Evolutionary conservation across 2,329 filamentous ascomycete genomes (phyloP).

Genomic region (Coniochaeta prunicola): DNA sequence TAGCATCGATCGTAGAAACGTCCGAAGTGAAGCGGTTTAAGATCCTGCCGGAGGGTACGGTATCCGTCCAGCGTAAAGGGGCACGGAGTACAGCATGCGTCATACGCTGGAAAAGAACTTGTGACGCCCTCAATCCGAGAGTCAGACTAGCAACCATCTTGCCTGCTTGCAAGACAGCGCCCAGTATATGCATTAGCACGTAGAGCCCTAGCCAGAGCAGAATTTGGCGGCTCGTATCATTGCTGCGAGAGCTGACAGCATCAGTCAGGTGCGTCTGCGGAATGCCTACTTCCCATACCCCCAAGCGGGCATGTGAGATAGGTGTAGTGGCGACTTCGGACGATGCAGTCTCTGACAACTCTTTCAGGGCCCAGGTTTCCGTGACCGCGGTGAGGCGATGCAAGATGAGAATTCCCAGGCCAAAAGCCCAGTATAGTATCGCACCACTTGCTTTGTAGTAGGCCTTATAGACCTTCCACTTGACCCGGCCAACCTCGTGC

Average conservation of each 20-base stretch:
- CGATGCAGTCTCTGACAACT: conserved; percentile 20
- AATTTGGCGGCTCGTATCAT: conserved; percentile 9
- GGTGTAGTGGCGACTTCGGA: conserved; percentile 3
- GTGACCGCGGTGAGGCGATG: conserved; percentile 17
- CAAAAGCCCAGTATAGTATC: conserved; percentile 16
- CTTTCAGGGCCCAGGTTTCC: conserved; percentile 25
- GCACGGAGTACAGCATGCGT: conserved; percentile 28
- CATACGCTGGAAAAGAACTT: conserved; percentile 23
- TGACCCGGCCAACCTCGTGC: conserved; percentile 24
- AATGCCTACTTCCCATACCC: neutral
- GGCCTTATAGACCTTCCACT: conserved; percentile 24
- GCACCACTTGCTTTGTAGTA: conserved; percentile 24
- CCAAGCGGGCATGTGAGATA: neutral
- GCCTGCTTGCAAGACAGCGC: conserved; percentile 13
- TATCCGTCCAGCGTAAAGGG: conserved; percentile 32
- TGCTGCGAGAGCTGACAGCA: conserved; percentile 4
- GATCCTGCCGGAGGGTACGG: conserved; percentile 30
- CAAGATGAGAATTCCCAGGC: conserved; percentile 16
- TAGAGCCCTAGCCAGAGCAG: conserved; percentile 21
- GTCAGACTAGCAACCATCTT: conserved; percentile 19
- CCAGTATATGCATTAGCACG: conserved; percentile 19
- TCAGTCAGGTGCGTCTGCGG: conserved; percentile 8
- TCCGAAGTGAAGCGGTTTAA: conserved; percentile 35
- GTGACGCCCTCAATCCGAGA: conserved; percentile 22
- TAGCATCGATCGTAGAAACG: conserved; percentile 28